phyloP scores from a whole-genome alignment of 2,329 filamentous ascomycete genomes.

The Dactylellina parvicollis region DNA sequence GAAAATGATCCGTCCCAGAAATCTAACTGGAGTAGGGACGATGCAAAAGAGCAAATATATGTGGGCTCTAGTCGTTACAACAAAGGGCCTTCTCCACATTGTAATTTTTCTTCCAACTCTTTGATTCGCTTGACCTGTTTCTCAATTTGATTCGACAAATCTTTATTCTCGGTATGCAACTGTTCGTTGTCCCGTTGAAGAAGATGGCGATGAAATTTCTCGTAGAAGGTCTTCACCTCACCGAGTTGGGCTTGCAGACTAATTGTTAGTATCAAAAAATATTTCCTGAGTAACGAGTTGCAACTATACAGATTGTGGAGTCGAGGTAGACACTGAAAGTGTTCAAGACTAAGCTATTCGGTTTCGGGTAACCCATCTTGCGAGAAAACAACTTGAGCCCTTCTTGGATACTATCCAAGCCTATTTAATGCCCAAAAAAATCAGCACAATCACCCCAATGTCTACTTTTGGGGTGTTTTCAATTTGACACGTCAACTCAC shows the following conservation, averaged over 20 bases:
- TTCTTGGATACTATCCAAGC: constrained; percentile 18
- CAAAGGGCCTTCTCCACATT: neutral
- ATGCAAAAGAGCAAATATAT: neutral
- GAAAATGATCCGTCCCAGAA: too few species aligned
- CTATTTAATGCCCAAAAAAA: neutral
- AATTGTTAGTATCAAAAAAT: neutral
- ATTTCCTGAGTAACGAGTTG: too few species aligned
- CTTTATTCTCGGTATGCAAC: neutral
- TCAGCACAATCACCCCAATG: neutral
- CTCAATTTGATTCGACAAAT: neutral
- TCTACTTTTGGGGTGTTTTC: too few species aligned
- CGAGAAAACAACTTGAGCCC: constrained; percentile 28
- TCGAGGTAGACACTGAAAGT: constrained; percentile 37
- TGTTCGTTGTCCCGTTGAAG: constrained; percentile 13
- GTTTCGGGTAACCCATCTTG: constrained; percentile 22
- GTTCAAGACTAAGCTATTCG: constrained; percentile 7
- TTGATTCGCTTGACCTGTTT: constrained; percentile 14
- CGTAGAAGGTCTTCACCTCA: constrained; percentile 17
- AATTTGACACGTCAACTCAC: constrained; percentile 4
- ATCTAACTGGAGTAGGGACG: too few species aligned
- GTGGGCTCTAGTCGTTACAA: neutral
- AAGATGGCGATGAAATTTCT: constrained; percentile 19
- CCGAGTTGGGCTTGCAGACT: constrained; percentile 8
- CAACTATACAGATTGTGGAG: constrained; percentile 10
- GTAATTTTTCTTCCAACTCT: constrained; percentile 4